Conservation (phyloP, 768 basidiomycete genomes). For the Infundibulicybe gibba region DNA sequence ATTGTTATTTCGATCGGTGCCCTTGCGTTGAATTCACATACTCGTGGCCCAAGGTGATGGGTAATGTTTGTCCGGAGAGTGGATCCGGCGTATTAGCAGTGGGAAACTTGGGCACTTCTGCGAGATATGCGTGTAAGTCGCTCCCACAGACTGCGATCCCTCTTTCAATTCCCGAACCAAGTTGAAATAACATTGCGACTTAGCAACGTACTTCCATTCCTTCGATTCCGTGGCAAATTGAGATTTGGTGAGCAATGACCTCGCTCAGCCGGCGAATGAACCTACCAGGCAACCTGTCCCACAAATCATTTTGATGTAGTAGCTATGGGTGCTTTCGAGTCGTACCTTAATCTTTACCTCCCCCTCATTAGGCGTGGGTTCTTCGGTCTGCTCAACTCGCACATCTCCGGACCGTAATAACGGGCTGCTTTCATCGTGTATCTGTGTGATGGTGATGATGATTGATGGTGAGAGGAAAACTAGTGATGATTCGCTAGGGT, state of each 20-base stretch:
- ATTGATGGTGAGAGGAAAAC: no score
- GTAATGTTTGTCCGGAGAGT: constrained; percentile 33
- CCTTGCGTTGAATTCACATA: constrained; percentile 11
- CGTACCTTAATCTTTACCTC: constrained; percentile 43
- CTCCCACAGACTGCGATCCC: constrained; percentile 36
- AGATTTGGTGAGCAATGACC: neutral
- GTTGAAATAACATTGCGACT: neutral
- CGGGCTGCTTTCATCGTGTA: constrained; percentile 40
- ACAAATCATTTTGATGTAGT: constrained; percentile 1
- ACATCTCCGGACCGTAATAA: constrained; percentile 40
- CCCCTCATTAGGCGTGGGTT: constrained; percentile 27
- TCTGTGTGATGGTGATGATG: neutral
- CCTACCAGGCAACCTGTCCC: constrained; percentile 19
- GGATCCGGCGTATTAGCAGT: constrained; percentile 27
- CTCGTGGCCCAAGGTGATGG: constrained; percentile 45
- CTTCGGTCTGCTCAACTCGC: constrained; percentile 37
- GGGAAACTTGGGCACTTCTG: constrained; percentile 21
- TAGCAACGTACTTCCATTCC: constrained; percentile 27
- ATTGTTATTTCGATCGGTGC: neutral
- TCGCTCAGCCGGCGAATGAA: constrained; percentile 7
- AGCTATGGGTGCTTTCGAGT: neutral
- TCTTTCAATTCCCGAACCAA: neutral
- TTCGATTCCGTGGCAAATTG: constrained; percentile 3
- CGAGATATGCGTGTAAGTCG: constrained; percentile 42
- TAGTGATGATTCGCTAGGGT: no score